Conservation (phyloP, 257 asterid genomes). For the Thymus quinquecostatus region DNA sequence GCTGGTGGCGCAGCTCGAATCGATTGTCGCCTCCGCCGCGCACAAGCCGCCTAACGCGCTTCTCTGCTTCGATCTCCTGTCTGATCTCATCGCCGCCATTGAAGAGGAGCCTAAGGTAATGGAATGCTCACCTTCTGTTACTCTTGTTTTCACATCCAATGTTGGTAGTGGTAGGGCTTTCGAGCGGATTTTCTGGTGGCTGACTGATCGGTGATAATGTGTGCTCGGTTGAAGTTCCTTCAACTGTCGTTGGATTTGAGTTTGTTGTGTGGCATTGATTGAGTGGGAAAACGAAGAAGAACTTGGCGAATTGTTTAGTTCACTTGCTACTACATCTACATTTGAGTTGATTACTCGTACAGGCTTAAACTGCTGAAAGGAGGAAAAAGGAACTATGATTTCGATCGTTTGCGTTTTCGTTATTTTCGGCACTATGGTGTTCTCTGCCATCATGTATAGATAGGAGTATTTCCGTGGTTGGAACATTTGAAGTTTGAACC, state of each 20-base stretch:
- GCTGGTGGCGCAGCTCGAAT: slow-evolving; percentile 95
- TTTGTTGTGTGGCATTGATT: not conserved
- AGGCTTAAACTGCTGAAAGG: slow-evolving; percentile 3
- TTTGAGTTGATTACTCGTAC: slow-evolving; percentile 1
- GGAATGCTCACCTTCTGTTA: not conserved
- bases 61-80: slow-evolving; percentile 91
- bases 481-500: not conserved
- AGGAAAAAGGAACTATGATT: not conserved
- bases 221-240: slow-evolving; percentile 9
- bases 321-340: not conserved
- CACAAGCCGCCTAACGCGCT: slow-evolving; percentile 95
- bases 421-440: not conserved
- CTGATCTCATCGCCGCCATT: slow-evolving; percentile 90
- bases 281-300: not conserved
- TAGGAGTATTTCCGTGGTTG: not conserved
- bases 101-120: slow-evolving; percentile 86
- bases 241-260: not conserved
- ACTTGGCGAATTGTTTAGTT: slow-evolving; percentile 8
- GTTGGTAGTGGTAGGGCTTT: slow-evolving; percentile 18
- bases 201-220: slow-evolving; percentile 24
- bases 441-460: slow-evolving; percentile 1
- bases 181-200: slow-evolving; percentile 16
- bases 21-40: slow-evolving; percentile 87
- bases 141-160: slow-evolving; percentile 19
- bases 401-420: slow-evolving; percentile 1